Conservation (phyloP, 345 rosid genomes). For the Clausena lansium region DNA sequence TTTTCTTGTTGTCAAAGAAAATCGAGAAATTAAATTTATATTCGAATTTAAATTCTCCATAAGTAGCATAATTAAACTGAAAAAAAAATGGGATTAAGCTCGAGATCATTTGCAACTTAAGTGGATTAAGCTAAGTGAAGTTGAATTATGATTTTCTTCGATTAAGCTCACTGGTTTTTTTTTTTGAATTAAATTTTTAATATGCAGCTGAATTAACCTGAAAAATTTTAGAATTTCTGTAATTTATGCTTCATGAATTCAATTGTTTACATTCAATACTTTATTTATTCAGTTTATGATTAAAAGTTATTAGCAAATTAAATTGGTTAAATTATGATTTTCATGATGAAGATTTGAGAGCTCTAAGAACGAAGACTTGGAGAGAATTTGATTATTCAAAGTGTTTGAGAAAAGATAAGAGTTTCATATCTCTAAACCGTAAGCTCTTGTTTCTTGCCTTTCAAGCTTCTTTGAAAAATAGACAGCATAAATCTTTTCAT, state of each 20-base stretch:
- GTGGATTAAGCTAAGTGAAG: background rate
- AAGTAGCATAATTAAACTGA: background rate
- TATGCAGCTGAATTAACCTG: background rate
- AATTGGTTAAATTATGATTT: background rate
- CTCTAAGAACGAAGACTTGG: background rate
- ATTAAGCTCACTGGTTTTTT: no score
- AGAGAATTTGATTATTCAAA: constrained; percentile 13
- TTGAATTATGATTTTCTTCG: constrained; percentile 1
- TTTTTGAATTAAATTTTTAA: background rate
- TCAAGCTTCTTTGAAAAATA: no score
- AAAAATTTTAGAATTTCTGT: background rate
- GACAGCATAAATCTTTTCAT: background rate
- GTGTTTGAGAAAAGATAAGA: background rate
- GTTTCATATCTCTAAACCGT: constrained; percentile 15
- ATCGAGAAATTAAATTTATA: background rate
- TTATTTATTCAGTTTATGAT: background rate
- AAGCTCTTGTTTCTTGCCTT: background rate
- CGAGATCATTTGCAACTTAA: background rate
- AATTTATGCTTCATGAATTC: background rate
- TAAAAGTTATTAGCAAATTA: background rate
- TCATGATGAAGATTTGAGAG: constrained; percentile 23
- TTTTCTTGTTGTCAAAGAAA: background rate
- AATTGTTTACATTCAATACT: background rate
- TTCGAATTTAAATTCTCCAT: background rate
- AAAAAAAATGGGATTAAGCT: background rate